phyloP scores from a whole-genome alignment of 371 early-diverging fungal species.

The Apophysomyces variabilis region DNA sequence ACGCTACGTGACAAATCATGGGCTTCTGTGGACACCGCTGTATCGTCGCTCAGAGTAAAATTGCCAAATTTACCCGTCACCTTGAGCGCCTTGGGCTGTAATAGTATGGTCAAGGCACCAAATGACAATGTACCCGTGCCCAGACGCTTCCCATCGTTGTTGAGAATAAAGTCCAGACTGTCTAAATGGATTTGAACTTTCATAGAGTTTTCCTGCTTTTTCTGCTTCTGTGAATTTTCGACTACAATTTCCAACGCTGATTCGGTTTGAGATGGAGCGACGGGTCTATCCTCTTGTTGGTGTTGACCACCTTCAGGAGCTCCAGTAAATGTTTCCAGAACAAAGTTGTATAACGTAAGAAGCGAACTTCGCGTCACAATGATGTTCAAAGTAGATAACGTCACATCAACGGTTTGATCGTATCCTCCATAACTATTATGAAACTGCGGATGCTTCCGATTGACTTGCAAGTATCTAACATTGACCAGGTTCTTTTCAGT shows the following conservation, averaged over 20 bases:
- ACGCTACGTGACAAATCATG: not conserved
- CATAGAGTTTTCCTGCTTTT: constrained; percentile 28
- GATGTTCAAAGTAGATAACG: constrained; percentile 83
- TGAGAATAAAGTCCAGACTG: constrained; percentile 83
- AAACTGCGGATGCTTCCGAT: constrained; percentile 80
- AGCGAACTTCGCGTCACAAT: constrained; percentile 88
- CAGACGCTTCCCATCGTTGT: constrained; percentile 80
- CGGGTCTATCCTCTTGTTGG: not conserved
- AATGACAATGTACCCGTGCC: constrained; percentile 79
- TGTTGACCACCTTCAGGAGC: not conserved
- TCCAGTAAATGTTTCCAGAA: constrained; percentile 78
- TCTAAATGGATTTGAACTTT: constrained; percentile 75
- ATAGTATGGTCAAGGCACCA: constrained; percentile 70
- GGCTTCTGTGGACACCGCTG: not conserved
- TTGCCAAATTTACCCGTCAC: constrained; percentile 89
- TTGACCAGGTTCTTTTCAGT: constrained; percentile 64
- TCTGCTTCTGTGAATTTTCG: constrained; percentile 36
- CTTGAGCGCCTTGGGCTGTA: constrained; percentile 64
- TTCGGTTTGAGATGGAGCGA: not conserved
- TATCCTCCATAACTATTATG: constrained; percentile 73
- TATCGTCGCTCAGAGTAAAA: constrained; percentile 75
- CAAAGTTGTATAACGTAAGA: constrained; percentile 82
- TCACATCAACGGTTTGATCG: constrained; percentile 83
- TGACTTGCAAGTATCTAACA: constrained; percentile 76
- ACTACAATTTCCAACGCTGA: constrained; percentile 14